A percentile compares a stretch with the other conserved stretches of the same genome.
Evolutionary conservation across 805 yeast species (phyloP).

Genomic region (Schwanniomyces occidentalis): DNA sequence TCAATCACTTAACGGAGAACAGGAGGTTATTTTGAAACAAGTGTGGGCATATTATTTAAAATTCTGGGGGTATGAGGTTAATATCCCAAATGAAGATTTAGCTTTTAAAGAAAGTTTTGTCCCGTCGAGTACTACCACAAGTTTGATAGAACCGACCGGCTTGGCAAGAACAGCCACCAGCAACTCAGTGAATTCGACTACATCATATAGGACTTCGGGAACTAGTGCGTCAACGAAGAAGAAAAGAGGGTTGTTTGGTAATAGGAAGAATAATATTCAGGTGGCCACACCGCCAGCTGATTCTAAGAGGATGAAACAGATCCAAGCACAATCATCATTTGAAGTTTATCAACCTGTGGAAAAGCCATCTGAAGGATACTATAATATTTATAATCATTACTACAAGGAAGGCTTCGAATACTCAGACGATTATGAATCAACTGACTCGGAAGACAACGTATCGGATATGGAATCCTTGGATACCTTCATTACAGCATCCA

Average conservation of each 20-base stretch:
- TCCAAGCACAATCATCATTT: constrained; percentile 25
- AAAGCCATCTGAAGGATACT: constrained; percentile 19
- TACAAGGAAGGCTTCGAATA: constrained; percentile 16
- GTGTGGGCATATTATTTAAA: constrained; percentile 67
- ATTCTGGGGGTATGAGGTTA: constrained; percentile 52
- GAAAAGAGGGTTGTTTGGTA: constrained; percentile 29
- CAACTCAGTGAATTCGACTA: constrained; percentile 24
- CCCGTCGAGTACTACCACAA: constrained; percentile 22
- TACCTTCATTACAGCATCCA: constrained; percentile 33
- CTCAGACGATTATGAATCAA: constrained; percentile 13
- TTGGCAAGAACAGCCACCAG: constrained; percentile 16
- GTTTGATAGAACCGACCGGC: too few relatives aligned
- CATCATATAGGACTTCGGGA: constrained; percentile 25
- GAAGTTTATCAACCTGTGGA: constrained; percentile 24
- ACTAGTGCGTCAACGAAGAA: constrained; percentile 32
- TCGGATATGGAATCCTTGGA: constrained; percentile 24
- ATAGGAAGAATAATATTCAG: constrained; percentile 11
- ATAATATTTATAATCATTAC: constrained; percentile 20
- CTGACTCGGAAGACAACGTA: constrained; percentile 13
- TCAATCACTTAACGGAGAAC: constrained; percentile 45
- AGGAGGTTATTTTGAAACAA: constrained; percentile 66
- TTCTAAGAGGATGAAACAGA: constrained; percentile 26
- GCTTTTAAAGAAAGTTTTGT: constrained; percentile 30
- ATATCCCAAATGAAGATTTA: constrained; percentile 28
- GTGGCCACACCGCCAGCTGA: constrained; percentile 17